Conservation (phyloP, 306 rosid species). For the Cicer chorassanicum region DNA sequence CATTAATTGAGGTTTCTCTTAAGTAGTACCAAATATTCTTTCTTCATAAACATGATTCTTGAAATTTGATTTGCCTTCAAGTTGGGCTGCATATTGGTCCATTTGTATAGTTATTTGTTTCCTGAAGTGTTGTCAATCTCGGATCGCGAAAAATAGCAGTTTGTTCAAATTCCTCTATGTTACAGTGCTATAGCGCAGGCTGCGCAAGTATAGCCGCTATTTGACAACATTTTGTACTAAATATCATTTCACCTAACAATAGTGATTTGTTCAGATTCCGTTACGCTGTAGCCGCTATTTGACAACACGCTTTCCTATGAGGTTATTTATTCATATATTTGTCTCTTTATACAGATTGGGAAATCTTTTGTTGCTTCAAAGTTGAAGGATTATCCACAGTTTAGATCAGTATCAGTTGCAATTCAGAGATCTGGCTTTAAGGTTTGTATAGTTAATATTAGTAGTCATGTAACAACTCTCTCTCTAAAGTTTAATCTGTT, state of each 20-base stretch:
- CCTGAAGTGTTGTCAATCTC: background rate
- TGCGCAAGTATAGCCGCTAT: no score
- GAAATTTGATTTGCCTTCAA: slow-evolving; percentile 12
- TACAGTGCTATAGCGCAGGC: no score
- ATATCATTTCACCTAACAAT: no score
- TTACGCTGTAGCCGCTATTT: no score
- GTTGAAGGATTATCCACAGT: slow-evolving; percentile 94
- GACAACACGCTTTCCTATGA: background rate
- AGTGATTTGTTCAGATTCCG: no score
- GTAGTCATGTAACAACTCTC: background rate
- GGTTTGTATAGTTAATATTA: slow-evolving; percentile 56
- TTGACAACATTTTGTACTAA: no score
- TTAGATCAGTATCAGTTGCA: slow-evolving; percentile 77
- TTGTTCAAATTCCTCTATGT: no score
- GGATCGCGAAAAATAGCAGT: no score
- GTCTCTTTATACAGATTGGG: slow-evolving; percentile 67
- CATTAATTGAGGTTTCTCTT: slow-evolving; percentile 8
- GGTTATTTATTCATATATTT: slow-evolving; percentile 34
- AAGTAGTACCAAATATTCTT: slow-evolving; percentile 12
- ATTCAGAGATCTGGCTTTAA: slow-evolving; percentile 83
- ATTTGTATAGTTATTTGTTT: slow-evolving; percentile 33
- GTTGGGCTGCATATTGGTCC: slow-evolving; percentile 31
- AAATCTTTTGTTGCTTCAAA: slow-evolving; percentile 71
- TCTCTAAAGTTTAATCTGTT: slow-evolving; percentile 10
- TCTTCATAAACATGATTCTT: slow-evolving; percentile 12